Evolutionary conservation across 176 grass and related monocot genomes (phyloP), one percentile per base, ranked within the genome.

Genomic region (Juncus effusus): DNA sequence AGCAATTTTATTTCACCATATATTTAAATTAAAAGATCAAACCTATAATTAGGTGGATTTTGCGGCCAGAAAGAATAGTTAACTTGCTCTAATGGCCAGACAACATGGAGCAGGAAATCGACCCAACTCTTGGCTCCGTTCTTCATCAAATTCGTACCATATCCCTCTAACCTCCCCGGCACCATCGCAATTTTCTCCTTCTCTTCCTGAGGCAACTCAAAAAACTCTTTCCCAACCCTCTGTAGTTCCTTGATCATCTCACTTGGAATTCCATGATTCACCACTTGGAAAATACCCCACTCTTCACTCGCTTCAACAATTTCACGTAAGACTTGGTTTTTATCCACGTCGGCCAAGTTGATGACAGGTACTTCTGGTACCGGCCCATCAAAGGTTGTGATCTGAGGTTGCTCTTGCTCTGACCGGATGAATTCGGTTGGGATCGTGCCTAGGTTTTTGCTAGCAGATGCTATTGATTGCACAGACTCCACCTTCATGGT

Each of bases 101-200:
- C 38, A 11, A 75, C 71, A 70, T 92, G 85, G 82, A 89, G 92
- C 45, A 97, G 63, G 64, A 97, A 97, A 74, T 97, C 80, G 7
- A 67, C 75, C 94, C 94, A 92, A 8, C 78, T 57, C 78, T 72
- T 72, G 2, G 51, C 10, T 49, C 50, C 51, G 37, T 36, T 59
- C 40, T 40, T 58, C 54, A 72, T 59, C 44, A 47, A 86, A 55
- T 13, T 82, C 15, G 78, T 68, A 2, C 80, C 85, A 62, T 99
- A 99, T 1, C 85, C 94, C 74, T 99, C 80, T 16, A 67, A 56
- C 35, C 0, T 71, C 0, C 77, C 61, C 7, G 80, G 65, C 41
- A 69, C 62, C 75, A 74, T 78, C 37, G 88, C 85, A 41, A 82
- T 62, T 51, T 71, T 70, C 63, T 68, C 75, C 75, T 84, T 97